phyloP scores from a whole-genome alignment of 2,329 filamentous ascomycete species.

The Colletotrichum truncatum region DNA sequence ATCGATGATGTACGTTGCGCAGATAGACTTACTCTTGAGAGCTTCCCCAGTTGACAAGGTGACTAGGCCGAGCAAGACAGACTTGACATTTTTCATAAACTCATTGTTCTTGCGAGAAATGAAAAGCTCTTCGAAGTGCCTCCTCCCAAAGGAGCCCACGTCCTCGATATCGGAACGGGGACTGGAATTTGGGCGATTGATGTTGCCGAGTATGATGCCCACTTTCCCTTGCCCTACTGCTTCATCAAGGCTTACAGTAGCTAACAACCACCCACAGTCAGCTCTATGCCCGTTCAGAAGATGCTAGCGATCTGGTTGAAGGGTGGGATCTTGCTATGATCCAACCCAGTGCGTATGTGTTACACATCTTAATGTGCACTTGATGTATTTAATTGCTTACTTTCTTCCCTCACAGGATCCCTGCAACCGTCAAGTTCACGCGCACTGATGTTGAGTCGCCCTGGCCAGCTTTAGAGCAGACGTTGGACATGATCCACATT shows the following conservation, averaged over 20 bases:
- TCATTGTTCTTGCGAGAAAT: constrained; percentile 73
- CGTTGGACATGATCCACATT: constrained; percentile 86
- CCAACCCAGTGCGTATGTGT: constrained; percentile 54
- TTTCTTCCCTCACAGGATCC: constrained; percentile 65
- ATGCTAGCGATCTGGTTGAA: constrained; percentile 41
- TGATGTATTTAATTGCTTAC: background rate
- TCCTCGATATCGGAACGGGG: constrained; percentile 81
- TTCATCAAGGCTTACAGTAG: background rate
- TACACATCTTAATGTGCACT: background rate
- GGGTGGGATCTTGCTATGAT: constrained; percentile 50
- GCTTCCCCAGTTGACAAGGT: background rate
- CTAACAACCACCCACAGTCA: constrained; percentile 7
- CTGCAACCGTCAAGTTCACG: constrained; percentile 73
- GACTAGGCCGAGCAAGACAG: constrained; percentile 75
- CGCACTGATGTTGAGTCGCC: constrained; percentile 81
- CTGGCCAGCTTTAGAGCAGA: constrained; percentile 64
- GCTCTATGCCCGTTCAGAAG: constrained; percentile 23
- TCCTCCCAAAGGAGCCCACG: constrained; percentile 41
- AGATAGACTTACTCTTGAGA: background rate
- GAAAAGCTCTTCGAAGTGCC: constrained; percentile 38
- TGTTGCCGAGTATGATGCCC: constrained; percentile 73
- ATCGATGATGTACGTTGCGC: constrained; percentile 73
- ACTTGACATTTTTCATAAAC: constrained; percentile 83
- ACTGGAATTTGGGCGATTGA: constrained; percentile 94
- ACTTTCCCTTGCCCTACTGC: background rate